Percentiles rank a stretch among this genome's conserved stretches.
Conservation (phyloP, 768 basidiomycete species). For the Termitomyces sp. region DNA sequence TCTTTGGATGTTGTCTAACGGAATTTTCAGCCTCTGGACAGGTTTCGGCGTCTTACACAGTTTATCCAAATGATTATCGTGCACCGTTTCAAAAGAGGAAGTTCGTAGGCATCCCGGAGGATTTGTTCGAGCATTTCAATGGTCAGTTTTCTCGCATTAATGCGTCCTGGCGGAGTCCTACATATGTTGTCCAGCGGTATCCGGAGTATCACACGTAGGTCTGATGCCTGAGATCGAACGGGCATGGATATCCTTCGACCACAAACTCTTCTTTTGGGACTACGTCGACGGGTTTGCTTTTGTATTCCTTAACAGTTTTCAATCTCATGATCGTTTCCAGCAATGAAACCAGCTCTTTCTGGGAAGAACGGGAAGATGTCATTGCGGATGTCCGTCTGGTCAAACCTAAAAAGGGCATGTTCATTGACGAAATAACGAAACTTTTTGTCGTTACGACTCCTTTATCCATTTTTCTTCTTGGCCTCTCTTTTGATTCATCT, state of each 20-base stretch:
- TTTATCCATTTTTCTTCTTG: conserved; percentile 76
- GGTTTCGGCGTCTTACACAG: conserved; percentile 72
- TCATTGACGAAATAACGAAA: conserved; percentile 88
- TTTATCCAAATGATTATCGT: conserved; percentile 72
- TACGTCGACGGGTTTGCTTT: conserved; percentile 81
- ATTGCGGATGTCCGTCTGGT: conserved; percentile 89
- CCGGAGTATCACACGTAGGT: conserved; percentile 79
- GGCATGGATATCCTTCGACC: conserved; percentile 93
- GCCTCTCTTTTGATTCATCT: conserved; percentile 54
- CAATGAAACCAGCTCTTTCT: conserved; percentile 89
- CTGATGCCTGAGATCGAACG: conserved; percentile 90
- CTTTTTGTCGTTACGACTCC: conserved; percentile 90
- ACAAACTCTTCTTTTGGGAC: conserved; percentile 95
- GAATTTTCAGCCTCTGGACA: conserved; percentile 47
- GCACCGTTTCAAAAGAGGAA: conserved; percentile 77
- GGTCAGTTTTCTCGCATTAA: conserved; percentile 35
- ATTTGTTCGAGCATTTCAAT: conserved; percentile 72
- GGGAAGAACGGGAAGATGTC: conserved; percentile 86
- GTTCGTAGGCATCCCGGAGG: conserved; percentile 73
- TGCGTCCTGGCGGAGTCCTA: background rate
- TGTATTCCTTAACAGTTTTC: background rate
- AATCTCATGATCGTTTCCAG: conserved; percentile 27
- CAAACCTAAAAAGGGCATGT: conserved; percentile 77
- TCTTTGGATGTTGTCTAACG: conserved; percentile 1
- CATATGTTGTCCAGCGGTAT: conserved; percentile 40